Evolutionary conservation across 2,329 filamentous ascomycete genomes (phyloP), one percentile per base, ranked within the genome.

Genomic region (Cryphonectria parasitica): DNA sequence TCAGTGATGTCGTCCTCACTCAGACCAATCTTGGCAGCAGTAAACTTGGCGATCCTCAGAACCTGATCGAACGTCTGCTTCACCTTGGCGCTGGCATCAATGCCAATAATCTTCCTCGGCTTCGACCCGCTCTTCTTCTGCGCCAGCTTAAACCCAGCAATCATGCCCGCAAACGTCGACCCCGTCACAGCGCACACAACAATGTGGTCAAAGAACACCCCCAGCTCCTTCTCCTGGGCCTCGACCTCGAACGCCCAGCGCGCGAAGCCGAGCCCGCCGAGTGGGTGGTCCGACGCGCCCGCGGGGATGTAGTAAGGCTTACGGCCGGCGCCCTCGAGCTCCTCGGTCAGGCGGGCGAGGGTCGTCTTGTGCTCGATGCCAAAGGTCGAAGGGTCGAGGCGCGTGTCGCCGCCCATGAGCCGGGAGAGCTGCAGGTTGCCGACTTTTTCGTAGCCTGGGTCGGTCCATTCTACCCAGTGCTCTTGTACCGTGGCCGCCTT

Each of bases 261-360:
- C 10, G 90, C 90, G 75, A 92, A 93, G 0, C 91, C 91, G 22
- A 93, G 78, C 0, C 91, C 91, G 3, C 91, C 91, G 0, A 92
- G 83, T 0, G 89, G 89, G 77, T 93, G 91, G 77, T 92, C 90
- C 0, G 88, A 91, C 1, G 90, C 90, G 0, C 91, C 91, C 0
- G 90, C 90, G 4, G 91, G 91, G 73, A 93, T 92, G 76, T 90
- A 91, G 77, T 92, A 93, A 0, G 91, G 89, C 77, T 87, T 89
- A 52, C 85, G 84, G 0, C 89, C 90, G 1, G 77, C 77, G 0
- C 75, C 77, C 70, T 82, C 79, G 22, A 90, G 84, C 75, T 90
- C 87, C 19, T 85, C 80, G 58, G 85, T 83, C 3, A 91, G 81
- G 0, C 82, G 78, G 65, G 84, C 83, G 3, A 90, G 83, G 0